Evolutionary conservation across 2,329 filamentous ascomycete species (phyloP).

Genomic region (Xenosphaeropsis pyriputrescens): DNA sequence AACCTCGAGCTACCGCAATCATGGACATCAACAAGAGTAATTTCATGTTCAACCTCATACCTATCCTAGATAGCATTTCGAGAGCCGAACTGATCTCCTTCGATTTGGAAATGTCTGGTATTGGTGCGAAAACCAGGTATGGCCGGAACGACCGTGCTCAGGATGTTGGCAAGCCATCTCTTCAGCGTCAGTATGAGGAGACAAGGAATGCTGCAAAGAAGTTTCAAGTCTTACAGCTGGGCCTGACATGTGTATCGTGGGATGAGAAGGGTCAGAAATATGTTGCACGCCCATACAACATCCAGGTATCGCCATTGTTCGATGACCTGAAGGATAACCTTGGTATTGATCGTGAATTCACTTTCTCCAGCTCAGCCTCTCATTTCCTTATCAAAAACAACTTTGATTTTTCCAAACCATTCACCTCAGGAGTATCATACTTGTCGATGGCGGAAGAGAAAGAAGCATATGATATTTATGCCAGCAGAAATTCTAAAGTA

Average conservation of each 20-base stretch:
- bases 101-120: conserved; percentile 54
- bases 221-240: conserved; percentile 50
- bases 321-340: conserved; percentile 25
- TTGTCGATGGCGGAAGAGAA: conserved; percentile 42
- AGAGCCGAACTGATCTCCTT: conserved; percentile 46
- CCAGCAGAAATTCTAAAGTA: too few species aligned
- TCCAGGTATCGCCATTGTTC: conserved; percentile 42
- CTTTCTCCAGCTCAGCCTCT: conserved; percentile 28
- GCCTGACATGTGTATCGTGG: conserved; percentile 46
- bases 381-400: conserved; percentile 43
- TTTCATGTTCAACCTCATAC: conserved; percentile 35
- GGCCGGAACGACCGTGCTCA: conserved; percentile 11
- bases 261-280: conserved; percentile 32
- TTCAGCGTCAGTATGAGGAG: conserved; percentile 47
- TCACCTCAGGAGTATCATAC: conserved; percentile 42
- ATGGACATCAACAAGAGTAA: conserved; percentile 40
- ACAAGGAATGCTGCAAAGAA: conserved; percentile 42
- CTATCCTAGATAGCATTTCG: conserved; percentile 40
- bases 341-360: conserved; percentile 43
- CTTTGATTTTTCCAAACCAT: conserved; percentile 42
- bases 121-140: conserved; percentile 24
- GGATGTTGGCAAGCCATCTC: conserved; percentile 26
- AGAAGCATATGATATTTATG: too few species aligned
- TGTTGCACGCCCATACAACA: conserved; percentile 47
- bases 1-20: conserved; percentile 3